phyloP scores from a whole-genome alignment of 768 basidiomycete genomes.

The Podaxis rugospora region DNA sequence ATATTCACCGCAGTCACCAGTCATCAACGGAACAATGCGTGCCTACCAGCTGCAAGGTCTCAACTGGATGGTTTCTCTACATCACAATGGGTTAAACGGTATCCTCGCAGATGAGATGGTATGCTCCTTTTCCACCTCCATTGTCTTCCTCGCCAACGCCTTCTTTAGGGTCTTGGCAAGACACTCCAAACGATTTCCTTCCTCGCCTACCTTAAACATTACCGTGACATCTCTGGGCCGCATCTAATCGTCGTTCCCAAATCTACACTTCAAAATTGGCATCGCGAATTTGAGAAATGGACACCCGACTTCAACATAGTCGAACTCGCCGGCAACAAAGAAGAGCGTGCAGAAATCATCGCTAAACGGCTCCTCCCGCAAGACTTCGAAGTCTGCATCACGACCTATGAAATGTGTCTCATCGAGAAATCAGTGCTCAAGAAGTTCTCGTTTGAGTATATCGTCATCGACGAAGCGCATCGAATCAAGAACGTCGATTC shows the following conservation, averaged over 20 bases:
- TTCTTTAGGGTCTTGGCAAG: constrained; percentile 89
- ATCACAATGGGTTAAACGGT: constrained; percentile 95
- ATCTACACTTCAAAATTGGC: constrained; percentile 96
- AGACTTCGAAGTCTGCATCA: constrained; percentile 92
- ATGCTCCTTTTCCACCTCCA: constrained; percentile 12
- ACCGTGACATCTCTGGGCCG: constrained; percentile 70
- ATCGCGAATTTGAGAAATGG: constrained; percentile 90
- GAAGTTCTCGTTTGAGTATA: constrained; percentile 97
- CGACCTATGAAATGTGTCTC: constrained; percentile 95
- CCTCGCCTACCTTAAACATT: constrained; percentile 89
- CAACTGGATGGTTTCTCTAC: constrained; percentile 95
- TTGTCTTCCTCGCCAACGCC: not conserved
- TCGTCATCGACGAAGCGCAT: constrained; percentile 97
- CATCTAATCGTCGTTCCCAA: constrained; percentile 99
- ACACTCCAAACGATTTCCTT: constrained; percentile 98
- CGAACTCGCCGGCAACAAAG: constrained; percentile 81
- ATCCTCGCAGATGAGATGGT: constrained; percentile 98
- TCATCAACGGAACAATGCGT: constrained; percentile 87
- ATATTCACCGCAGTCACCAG: constrained; percentile 32
- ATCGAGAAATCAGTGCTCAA: constrained; percentile 91
- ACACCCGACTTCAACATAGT: constrained; percentile 82
- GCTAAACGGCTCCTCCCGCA: constrained; percentile 73
- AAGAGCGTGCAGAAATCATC: constrained; percentile 84
- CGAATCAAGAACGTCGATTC: constrained; percentile 99
- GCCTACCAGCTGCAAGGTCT: constrained; percentile 93